Conservation (phyloP, 352 stramenopile species). For the Pilasporangium apinafurcum region DNA sequence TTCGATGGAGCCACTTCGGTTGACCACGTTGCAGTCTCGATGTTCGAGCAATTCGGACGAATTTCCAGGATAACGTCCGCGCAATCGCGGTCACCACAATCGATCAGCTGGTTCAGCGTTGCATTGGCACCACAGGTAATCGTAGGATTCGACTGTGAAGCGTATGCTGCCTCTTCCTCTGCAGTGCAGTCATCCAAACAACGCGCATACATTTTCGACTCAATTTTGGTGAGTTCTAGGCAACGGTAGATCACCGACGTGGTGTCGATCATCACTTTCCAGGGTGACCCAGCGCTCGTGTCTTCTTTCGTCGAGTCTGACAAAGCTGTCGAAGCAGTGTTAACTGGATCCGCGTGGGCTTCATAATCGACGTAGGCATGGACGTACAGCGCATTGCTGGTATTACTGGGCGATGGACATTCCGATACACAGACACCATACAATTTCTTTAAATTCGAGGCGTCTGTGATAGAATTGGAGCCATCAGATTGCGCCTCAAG, state of each 20-base stretch:
- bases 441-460: constrained; percentile 25
- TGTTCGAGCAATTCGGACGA: constrained; percentile 41
- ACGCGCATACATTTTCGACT: constrained; percentile 29
- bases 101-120: constrained; percentile 38
- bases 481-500: constrained; percentile 7
- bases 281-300: constrained; percentile 45
- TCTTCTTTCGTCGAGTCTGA: constrained; percentile 38
- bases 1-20: constrained; percentile 30
- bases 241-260: constrained; percentile 64
- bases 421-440: constrained; percentile 37
- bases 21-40: constrained; percentile 39
- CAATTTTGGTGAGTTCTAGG: constrained; percentile 52
- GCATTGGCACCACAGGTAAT: constrained; percentile 30
- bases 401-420: constrained; percentile 44
- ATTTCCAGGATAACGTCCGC: constrained; percentile 25
- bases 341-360: constrained; percentile 24
- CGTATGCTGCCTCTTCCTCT: constrained; percentile 28
- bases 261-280: constrained; percentile 54
- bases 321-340: constrained; percentile 12
- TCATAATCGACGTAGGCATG: constrained; percentile 60
- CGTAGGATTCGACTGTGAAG: constrained; percentile 11
- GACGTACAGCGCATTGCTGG: constrained; percentile 27
- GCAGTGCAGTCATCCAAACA: constrained; percentile 61
- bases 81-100: constrained; percentile 47
- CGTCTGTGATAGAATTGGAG: constrained; percentile 9